Evolutionary conservation across 208 protist genomes (phyloP).

Genomic region (Crithidia fasciculata): DNA sequence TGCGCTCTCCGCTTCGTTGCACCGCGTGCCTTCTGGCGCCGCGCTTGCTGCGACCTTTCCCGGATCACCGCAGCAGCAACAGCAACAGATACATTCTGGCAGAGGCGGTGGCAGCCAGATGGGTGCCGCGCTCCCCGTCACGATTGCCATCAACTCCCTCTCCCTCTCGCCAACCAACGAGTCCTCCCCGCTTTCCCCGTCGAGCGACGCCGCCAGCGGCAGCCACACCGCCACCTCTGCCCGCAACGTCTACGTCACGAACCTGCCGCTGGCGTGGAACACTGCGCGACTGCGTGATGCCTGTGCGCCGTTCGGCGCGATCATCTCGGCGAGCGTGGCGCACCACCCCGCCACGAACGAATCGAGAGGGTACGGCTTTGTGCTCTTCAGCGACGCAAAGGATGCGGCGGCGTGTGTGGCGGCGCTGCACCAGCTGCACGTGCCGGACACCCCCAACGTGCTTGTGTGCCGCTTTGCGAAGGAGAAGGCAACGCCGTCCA

Average conservation of each 20-base stretch:
- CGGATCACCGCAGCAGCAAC: too few relatives aligned
- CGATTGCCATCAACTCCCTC: too few relatives aligned
- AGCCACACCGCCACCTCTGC: constrained; percentile 12
- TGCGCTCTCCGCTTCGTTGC: too few relatives aligned
- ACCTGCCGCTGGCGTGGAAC: constrained; percentile 68
- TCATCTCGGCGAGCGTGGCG: constrained; percentile 65
- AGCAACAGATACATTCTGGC: too few relatives aligned
- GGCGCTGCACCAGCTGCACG: constrained; percentile 23
- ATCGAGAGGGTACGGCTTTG: constrained; percentile 71
- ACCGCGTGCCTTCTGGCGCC: too few relatives aligned
- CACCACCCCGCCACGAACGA: constrained; percentile 57
- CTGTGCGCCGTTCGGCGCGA: constrained; percentile 50
- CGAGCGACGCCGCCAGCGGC: background rate
- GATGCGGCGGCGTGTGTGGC: constrained; percentile 51
- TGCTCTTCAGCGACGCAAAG: constrained; percentile 54
- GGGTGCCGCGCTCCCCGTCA: too few relatives aligned
- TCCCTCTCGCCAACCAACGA: constrained; percentile 15
- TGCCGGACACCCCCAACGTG: constrained; percentile 28
- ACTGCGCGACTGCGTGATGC: constrained; percentile 60
- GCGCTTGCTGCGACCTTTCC: too few relatives aligned
- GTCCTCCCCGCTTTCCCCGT: background rate
- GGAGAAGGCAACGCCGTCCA: constrained; percentile 59
- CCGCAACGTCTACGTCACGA: constrained; percentile 68
- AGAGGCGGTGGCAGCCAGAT: too few relatives aligned
- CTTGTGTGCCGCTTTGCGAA: constrained; percentile 64